Percentiles rank a stretch among this genome's conserved stretches.
Conservation (phyloP, 176 grass and related monocot species). For the Musa troglodytarum region DNA sequence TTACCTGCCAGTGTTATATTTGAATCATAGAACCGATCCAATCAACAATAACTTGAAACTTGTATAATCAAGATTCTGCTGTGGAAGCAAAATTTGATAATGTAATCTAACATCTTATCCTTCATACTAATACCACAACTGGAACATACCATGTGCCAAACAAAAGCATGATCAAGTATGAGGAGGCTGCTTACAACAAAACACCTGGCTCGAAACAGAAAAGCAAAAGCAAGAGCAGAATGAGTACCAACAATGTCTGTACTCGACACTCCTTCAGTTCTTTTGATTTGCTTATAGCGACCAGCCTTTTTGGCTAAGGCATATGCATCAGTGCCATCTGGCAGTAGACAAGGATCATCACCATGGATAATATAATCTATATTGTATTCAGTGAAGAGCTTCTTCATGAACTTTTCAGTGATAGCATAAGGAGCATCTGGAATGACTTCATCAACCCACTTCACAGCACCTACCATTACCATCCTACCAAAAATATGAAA, state of each 20-base stretch:
- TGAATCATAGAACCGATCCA: background rate
- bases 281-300: constrained; percentile 95
- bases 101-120: no score
- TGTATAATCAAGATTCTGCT: background rate
- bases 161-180: background rate
- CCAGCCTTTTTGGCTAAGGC: constrained; percentile 86
- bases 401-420: constrained; percentile 87
- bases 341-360: constrained; percentile 84
- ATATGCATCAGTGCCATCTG: constrained; percentile 88
- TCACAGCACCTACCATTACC: constrained; percentile 81
- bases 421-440: constrained; percentile 86
- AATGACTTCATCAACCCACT: constrained; percentile 93
- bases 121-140: background rate
- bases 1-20: background rate
- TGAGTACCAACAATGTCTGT: constrained; percentile 83
- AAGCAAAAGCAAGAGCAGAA: constrained; percentile 7
- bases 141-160: background rate
- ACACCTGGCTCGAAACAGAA: background rate
- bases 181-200: background rate
- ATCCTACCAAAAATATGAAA: constrained; percentile 29
- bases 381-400: constrained; percentile 79
- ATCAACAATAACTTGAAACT: background rate
- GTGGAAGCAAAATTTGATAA: no score
- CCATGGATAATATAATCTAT: constrained; percentile 99
- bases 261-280: constrained; percentile 82